These are phyloP conservation scores for Pseudognaphalium luteoalbum DNA, from an alignment of 129 eudicot species.

Conservation along the genomic window DNA sequence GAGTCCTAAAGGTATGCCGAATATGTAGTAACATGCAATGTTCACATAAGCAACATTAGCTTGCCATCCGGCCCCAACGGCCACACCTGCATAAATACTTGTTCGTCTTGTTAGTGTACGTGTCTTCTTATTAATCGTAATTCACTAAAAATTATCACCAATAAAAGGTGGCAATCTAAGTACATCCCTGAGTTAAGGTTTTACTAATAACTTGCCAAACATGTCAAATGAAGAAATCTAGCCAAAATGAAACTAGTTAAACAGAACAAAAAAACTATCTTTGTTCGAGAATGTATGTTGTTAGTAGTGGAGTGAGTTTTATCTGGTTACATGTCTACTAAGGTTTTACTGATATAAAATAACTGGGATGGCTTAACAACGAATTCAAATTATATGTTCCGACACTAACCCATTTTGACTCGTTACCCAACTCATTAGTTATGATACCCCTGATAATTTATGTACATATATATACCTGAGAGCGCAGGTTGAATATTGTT, in stretches of 20 bases:
- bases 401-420: no score
- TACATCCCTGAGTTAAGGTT: background rate
- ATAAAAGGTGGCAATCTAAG: background rate
- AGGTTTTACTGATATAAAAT: no score
- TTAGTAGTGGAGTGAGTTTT: no score
- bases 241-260: no score
- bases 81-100: background rate
- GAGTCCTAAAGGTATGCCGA: conserved; percentile 2
- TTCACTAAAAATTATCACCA: background rate
- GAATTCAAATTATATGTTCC: no score
- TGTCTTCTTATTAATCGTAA: background rate
- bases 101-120: background rate
- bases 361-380: no score
- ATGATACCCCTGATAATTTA: no score
- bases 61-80: background rate
- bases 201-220: background rate
- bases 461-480: background rate
- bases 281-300: no score
- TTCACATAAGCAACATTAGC: background rate
- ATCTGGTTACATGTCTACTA: no score
- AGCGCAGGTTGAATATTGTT: conserved; percentile 7
- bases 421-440: no score
- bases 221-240: background rate
- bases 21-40: background rate
- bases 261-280: no score